phyloP scores from a whole-genome alignment of 2,329 filamentous ascomycete species.

The Lecanicillium sp. region DNA sequence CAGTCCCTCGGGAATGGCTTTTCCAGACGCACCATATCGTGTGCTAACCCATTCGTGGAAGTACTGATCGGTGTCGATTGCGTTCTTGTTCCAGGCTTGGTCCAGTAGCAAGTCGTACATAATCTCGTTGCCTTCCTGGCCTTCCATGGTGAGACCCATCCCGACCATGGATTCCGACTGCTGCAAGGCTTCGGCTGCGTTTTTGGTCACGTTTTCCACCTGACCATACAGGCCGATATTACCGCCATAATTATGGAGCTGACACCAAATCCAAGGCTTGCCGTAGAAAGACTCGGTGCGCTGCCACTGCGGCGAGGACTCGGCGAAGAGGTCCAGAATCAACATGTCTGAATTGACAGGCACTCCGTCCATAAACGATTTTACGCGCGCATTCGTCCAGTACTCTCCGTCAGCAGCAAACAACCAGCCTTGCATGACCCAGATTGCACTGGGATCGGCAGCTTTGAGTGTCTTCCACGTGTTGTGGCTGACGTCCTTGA shows the following conservation, averaged over 20 bases:
- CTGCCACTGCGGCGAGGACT: slow-evolving; percentile 39
- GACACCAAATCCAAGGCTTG: slow-evolving; percentile 44
- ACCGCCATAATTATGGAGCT: slow-evolving; percentile 39
- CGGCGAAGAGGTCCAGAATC: slow-evolving; percentile 39
- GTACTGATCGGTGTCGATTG: slow-evolving; percentile 35
- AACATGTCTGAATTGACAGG: slow-evolving; percentile 34
- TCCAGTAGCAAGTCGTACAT: slow-evolving; percentile 39
- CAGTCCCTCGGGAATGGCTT: slow-evolving; percentile 3
- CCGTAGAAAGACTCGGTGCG: slow-evolving; percentile 38
- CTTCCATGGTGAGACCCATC: slow-evolving; percentile 38
- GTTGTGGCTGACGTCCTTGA: slow-evolving; percentile 27
- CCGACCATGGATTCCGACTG: slow-evolving; percentile 32
- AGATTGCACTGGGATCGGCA: slow-evolving; percentile 35
- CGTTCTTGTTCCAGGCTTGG: slow-evolving; percentile 34
- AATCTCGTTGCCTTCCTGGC: slow-evolving; percentile 42
- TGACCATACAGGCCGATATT: slow-evolving; percentile 40
- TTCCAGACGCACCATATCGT: slow-evolving; percentile 23
- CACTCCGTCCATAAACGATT: slow-evolving; percentile 38
- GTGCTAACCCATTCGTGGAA: slow-evolving; percentile 34
- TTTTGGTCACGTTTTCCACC: slow-evolving; percentile 36
- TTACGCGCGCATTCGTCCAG: slow-evolving; percentile 32
- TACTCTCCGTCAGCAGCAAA: slow-evolving; percentile 33
- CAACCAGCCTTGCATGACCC: slow-evolving; percentile 42
- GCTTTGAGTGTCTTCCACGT: slow-evolving; percentile 37
- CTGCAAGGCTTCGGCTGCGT: slow-evolving; percentile 31